Conservation (phyloP, 768 basidiomycete genomes). For the Hysterangium stoloniferum region DNA sequence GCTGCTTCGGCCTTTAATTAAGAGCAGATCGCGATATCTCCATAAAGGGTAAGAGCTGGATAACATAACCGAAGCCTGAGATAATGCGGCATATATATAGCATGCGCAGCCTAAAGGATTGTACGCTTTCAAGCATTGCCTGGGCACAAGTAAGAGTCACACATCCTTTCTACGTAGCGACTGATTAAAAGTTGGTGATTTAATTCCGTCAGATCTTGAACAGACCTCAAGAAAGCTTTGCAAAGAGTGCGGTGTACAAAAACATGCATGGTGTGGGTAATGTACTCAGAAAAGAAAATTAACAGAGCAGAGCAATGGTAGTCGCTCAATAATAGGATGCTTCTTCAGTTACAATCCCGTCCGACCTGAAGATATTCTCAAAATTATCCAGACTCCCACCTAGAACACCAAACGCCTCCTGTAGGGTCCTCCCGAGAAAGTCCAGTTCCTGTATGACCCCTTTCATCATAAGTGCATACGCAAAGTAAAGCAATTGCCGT, state of each 20-base stretch:
- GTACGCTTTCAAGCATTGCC: no score
- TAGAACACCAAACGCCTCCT: constrained; percentile 89
- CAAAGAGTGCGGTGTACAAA: neutral
- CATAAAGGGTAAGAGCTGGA: no score
- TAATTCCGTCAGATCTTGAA: neutral
- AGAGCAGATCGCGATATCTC: no score
- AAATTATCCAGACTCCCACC: constrained; percentile 77
- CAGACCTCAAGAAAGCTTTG: neutral
- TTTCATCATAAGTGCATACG: constrained; percentile 90
- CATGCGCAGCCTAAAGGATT: no score
- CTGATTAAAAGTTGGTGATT: neutral
- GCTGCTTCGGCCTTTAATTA: no score
- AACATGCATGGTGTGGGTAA: neutral
- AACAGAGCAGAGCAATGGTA: no score
- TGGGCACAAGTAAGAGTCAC: no score
- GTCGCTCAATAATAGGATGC: no score
- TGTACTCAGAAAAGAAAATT: no score
- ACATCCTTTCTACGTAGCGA: no score
- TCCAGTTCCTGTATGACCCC: constrained; percentile 90
- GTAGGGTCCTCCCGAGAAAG: constrained; percentile 67
- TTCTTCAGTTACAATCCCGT: constrained; percentile 3
- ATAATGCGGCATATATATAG: no score
- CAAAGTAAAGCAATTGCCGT: constrained; percentile 84
- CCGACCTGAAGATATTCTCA: constrained; percentile 56
- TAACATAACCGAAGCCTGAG: no score